Evolutionary conservation across 768 basidiomycete genomes (phyloP), one percentile per base, ranked within the genome.

Genomic region (Paxillus rubicundulus): DNA sequence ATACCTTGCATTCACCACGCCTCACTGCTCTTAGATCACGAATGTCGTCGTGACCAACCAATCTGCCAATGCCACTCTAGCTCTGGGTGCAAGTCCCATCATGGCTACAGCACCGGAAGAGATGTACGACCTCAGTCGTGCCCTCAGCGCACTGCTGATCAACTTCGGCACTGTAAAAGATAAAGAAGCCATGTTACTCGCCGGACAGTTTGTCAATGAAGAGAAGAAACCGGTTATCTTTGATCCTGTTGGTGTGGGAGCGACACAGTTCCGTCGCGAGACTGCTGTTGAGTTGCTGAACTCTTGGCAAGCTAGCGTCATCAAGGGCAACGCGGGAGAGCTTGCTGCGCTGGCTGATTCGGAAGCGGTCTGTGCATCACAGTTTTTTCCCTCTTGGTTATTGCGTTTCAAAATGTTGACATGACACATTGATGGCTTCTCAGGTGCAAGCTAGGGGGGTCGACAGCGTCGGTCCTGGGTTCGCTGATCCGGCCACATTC

Each of bases 261-360:
- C 95, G 1, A 89, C 89, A 2, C 58, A 69, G 4, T 89, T 82
- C 66, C 79, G 94, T 44, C 82, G 83, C 57, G 72, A 74, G 9
- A 78, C 76, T 12, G 58, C 61, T 14, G 45, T 65, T 84, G 90
- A 83, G 50, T 75, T 96, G 12, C 70, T 96, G 17, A 74, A 86
- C 52, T 70, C 73, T 20, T 96, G 88, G 82, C 92, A 95, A 68
- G 84, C 87, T 10, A 86, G 87, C 16, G 88, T 96, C 18, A 94
- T 98, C 70, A 98, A 98, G 70, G 94, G 94, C 4, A 97, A 98
- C 63, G 88, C 92, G 0, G 90, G 82, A 14, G 95, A 98, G 71
- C 83, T 98, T 18, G 92, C 85, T 0, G 80, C 87, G 0, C 67
- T 96, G 9, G 81, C 85, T 2, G 79, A 85, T n/a, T 89, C 88